Evolutionary conservation across 768 basidiomycete species (phyloP), one percentile per base, ranked within the genome.

Genomic region (Sarcomyxa edulis): DNA sequence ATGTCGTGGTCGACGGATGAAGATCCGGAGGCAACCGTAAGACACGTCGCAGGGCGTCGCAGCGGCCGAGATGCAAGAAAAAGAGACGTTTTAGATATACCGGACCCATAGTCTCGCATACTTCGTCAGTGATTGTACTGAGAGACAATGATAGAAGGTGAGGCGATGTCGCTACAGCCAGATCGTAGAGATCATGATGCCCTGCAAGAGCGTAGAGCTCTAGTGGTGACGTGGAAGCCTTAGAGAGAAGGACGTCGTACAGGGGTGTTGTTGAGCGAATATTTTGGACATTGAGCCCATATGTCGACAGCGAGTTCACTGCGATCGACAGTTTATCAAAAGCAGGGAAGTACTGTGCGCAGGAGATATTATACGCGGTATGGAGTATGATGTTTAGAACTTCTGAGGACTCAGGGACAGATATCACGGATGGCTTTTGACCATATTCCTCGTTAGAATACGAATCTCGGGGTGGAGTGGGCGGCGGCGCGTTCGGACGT

Each of bases 51-150:
- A 91, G 69, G 7, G 87, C 87, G 43, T 91, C 89, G 3, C 76
- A 68, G 21, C 88, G 81, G 7, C 88, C 87, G 49, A 88, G 81
- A 50, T 91, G 89, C 18, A 91, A 64, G 55, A 86, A 89, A 58
- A 91, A 88, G 19, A 91, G 69, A 21, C 83, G 77, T 50, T 86
- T 88, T 45, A 91, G 64, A 51, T 91, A 91, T 15, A 78, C 60
- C 2, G 88, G 72, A 6, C 87, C 86, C 36, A 91, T 89, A 30
- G 65, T 69, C 33, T 71, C 64, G 5, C 77, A 82, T 59, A 78
- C 69, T 32, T 80, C 79, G 53, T 92, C 89, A 3, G 81, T 77
- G 32, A 92, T 59, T 1, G 72, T 62, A 4, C 79, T 65, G 5
- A 91, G 74, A 4, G 78, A 68, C 52, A 80, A 84, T 2, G 81